Base-by-base conservation (phyloP, 2,329 filamentous ascomycete species). In the Zopfia rhizophila region DNA sequence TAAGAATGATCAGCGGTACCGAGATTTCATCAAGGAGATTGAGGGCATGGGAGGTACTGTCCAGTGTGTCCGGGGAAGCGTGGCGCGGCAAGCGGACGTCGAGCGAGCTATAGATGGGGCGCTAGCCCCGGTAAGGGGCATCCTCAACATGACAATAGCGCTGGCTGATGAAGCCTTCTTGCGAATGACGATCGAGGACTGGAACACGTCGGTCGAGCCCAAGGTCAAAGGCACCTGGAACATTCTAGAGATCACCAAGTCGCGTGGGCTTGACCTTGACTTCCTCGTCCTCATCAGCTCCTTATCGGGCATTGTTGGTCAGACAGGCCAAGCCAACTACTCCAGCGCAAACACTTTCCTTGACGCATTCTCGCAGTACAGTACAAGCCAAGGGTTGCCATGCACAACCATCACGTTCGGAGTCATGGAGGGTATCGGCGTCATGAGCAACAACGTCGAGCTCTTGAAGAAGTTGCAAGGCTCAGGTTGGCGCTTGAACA, bases 371-470 rank as follows among this genome's bases (percentile, higher is more conserved):
- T 73, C 69, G 0, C 33, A 51, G 0, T 62, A 75, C 12, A 60
- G 79, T 3, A 48, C 72, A 0, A 53, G 51, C 1, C 66, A 72
- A 3, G 76, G 76, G 0, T 47, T 76, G 0, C 63, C 69, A 3
- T 77, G 51, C 1, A 73, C 71, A 1, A 61, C 65, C 2, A 62
- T 79, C 22, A 53, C 72, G 37, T 65, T 79, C 3, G 71, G 74
- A 1, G 40, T 56, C 5, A 56, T 81, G 1, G 43, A 71, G 1
- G 79, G 75, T 5, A 51, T 73, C 1, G 79, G 79, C 0, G 78
- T 75, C 46, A 60, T 78, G 24, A 21, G 19, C n/a, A 29, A 52
- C 6, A 16, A 41, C 8, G 33, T 3, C 41, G 48, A 12, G 3
- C n/a, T 39, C 5, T 25, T 38, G 5, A 30, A 38, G 24, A 33